A percentile compares a stretch with the other conserved stretches of the same genome.
phyloP scores from a whole-genome alignment of 108 stramenopile genomes.

The Cyclotella cryptica region DNA sequence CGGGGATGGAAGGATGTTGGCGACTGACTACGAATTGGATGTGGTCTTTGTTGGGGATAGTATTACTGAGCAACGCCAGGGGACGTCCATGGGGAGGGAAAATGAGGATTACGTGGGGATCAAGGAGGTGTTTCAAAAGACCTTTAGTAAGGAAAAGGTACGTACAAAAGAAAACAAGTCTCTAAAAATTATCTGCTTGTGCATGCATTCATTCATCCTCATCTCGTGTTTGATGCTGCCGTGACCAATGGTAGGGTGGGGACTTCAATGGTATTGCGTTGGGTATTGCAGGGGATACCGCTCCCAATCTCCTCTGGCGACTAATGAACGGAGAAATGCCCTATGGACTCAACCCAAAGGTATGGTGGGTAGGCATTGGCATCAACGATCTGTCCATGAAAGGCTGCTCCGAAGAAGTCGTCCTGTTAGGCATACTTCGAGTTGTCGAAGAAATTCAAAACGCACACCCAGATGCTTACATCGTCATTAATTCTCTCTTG shows the following conservation, averaged over 20 bases:
- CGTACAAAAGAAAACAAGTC: background rate
- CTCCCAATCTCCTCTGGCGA: slow-evolving; percentile 77
- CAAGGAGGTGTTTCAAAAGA: slow-evolving; percentile 53
- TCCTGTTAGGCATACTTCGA: slow-evolving; percentile 67
- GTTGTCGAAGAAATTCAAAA: slow-evolving; percentile 68
- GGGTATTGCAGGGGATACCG: slow-evolving; percentile 76
- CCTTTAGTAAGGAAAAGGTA: slow-evolving; percentile 54
- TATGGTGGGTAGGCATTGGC: slow-evolving; percentile 66
- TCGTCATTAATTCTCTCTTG: slow-evolving; percentile 72
- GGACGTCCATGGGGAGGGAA: slow-evolving; percentile 46
- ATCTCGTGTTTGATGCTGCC: too few species aligned
- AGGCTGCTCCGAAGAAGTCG: slow-evolving; percentile 75
- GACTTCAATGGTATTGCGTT: slow-evolving; percentile 67
- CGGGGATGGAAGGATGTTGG: too few species aligned
- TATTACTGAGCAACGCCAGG: slow-evolving; percentile 67
- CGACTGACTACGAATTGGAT: slow-evolving; percentile 54
- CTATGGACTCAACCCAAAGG: slow-evolving; percentile 44
- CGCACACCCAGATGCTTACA: slow-evolving; percentile 48
- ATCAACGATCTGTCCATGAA: slow-evolving; percentile 70
- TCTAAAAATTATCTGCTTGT: too few species aligned
- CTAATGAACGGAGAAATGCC: slow-evolving; percentile 80
- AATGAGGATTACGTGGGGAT: slow-evolving; percentile 33
- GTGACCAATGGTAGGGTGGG: too few species aligned
- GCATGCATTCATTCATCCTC: too few species aligned
- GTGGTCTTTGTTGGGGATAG: slow-evolving; percentile 81